A percentile compares a stretch with the other conserved stretches of the same genome.
Conservation (phyloP, 176 grass and related monocot genomes). For the Rhipidocladum racemiflorum region DNA sequence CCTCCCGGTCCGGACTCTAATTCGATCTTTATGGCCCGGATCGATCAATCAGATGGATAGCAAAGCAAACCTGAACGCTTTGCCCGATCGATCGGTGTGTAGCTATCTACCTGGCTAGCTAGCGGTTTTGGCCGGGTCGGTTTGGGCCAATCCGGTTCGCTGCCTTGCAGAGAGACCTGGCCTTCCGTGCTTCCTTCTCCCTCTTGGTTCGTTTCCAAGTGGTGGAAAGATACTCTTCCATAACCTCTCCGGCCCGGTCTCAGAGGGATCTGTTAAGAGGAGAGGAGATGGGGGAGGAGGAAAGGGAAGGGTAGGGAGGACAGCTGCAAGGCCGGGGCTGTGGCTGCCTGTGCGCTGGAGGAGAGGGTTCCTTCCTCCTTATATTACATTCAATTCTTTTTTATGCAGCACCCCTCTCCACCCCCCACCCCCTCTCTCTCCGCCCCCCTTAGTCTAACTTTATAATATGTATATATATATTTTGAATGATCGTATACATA, state of each 20-base stretch:
- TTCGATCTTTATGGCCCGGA: neutral
- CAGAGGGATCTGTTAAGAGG: conserved; percentile 5
- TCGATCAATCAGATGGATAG: neutral
- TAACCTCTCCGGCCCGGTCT: neutral
- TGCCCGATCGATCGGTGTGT: neutral
- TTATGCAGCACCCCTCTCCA: neutral
- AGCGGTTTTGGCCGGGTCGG: neutral
- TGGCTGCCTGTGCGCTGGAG: conserved; percentile 32
- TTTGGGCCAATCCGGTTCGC: neutral
- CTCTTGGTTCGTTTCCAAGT: conserved; percentile 1
- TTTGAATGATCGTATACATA: too few relatives aligned
- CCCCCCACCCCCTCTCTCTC: too few relatives aligned
- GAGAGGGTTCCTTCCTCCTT: conserved; percentile 34
- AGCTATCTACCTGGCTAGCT: neutral
- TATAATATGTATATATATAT: too few relatives aligned
- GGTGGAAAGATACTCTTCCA: neutral
- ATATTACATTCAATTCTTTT: conserved; percentile 13
- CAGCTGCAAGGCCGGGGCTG: neutral
- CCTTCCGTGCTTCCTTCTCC: neutral
- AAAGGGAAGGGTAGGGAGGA: neutral
- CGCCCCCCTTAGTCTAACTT: too few relatives aligned
- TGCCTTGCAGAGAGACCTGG: neutral
- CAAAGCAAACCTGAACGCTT: neutral
- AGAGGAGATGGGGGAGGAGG: neutral
- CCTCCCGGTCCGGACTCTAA: neutral